phyloP scores from a whole-genome alignment of 257 asterid species.

The Linderniella brevidens region DNA sequence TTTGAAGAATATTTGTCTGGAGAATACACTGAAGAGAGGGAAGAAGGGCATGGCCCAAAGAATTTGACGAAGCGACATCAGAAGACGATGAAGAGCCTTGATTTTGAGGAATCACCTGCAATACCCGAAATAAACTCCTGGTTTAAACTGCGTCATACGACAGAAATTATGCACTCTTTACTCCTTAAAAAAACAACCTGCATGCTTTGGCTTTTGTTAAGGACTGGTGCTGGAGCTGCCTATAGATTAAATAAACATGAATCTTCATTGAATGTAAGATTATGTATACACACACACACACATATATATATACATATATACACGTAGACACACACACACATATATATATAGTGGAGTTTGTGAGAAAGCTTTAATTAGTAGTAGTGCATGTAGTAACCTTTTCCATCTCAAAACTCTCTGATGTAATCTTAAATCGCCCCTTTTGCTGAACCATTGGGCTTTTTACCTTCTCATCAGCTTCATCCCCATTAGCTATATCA shows the following conservation, averaged over 20 bases:
- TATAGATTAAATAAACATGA: slow-evolving; percentile 14
- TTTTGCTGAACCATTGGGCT: slow-evolving; percentile 78
- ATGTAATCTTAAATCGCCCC: slow-evolving; percentile 96
- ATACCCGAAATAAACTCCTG: too few relatives aligned
- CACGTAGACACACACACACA: slow-evolving; percentile 5
- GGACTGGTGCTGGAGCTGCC: slow-evolving; percentile 42
- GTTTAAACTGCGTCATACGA: background rate
- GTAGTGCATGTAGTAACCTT: too few relatives aligned
- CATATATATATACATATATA: slow-evolving; percentile 8
- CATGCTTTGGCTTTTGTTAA: slow-evolving; percentile 82
- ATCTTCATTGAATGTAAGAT: slow-evolving; percentile 8
- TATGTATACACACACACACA: too few relatives aligned
- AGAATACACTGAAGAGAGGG: slow-evolving; percentile 45
- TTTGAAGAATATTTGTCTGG: slow-evolving; percentile 60
- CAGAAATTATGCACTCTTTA: slow-evolving; percentile 4
- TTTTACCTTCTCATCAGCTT: slow-evolving; percentile 70
- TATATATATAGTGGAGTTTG: too few relatives aligned
- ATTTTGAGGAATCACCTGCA: slow-evolving; percentile 49
- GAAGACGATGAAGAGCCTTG: slow-evolving; percentile 22
- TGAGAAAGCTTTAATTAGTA: background rate
- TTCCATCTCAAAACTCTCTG: slow-evolving; percentile 70
- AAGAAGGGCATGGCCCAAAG: slow-evolving; percentile 25
- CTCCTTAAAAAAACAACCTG: slow-evolving; percentile 45
- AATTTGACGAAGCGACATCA: slow-evolving; percentile 36
- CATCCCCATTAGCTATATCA: slow-evolving; percentile 47